Evolutionary conservation across 768 basidiomycete genomes (phyloP), one percentile per base, ranked within the genome.

Genomic region (Auricularia cornea): DNA sequence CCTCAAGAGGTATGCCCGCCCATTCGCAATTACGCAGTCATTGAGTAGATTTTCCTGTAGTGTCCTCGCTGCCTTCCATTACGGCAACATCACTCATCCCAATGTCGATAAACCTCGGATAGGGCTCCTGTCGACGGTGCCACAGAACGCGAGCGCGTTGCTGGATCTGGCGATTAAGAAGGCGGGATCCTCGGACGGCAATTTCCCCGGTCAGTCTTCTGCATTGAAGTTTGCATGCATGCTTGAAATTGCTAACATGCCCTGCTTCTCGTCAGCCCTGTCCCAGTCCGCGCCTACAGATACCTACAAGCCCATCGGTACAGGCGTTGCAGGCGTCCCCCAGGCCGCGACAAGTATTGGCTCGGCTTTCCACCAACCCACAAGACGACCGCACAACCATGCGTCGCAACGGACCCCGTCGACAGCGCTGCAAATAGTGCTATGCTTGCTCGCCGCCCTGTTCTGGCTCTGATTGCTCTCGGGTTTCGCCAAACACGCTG

Each of bases 41-140:
- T 35, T 23, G 6, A 8, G 8, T 18, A 35, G 33, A 29, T 14
- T 11, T 33, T 65, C 40, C 40, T 44, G 20, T 66, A 89, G 90
- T 16, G 86, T 85, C 6, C 68, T 90, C 20, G 79, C 84, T 12
- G 75, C 88, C 26, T 91, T 84, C 70, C 82, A 90, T 71, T 90
- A 83, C 70, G 90, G 90, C 6, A 88, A 90, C 67, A 70, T 90
- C 44, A 81, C 81, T 0, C 79, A 84, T 63, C 89, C 89, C 1
- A 87, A 87, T 0, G 74, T 74, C 63, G 87, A 90, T 69, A 81
- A 83, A 2, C 86, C 90, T 2, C 82, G 83, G 12, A 81, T 91
- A 51, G 90, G 89, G 11, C 78, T 92, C 35, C 74, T 87, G 54
- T 90, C 89, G 18, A 90, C 88, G 0, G 84, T 90, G 1, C 85